Base-by-base conservation (phyloP, 2,329 filamentous ascomycete species). In the Clonostachys chloroleuca region DNA sequence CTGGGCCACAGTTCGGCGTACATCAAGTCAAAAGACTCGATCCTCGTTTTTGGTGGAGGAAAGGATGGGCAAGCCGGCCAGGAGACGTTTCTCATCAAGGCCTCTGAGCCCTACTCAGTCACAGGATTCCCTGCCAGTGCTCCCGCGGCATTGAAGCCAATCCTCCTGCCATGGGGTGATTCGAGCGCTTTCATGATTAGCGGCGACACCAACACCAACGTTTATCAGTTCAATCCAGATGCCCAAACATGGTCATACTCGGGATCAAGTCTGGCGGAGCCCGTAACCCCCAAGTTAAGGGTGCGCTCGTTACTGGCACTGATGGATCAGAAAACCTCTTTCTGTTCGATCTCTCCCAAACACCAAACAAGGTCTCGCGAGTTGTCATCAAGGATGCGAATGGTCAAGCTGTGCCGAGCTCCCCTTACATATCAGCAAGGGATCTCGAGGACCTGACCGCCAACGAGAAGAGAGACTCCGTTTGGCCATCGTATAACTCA, bases 31-130 rank as follows among this genome's bases (percentile, higher is more conserved):
- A 79, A 82, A 14, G 77, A 89, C 47, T 78, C 81, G 5, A 87
- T 97, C 47, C 68, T 96, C 20, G 76, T 96, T 24, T 96, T 92
- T 61, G 88, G 85, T 34, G 92, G 92, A 42, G 82, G 77, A 14
- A 81, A 84, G 56, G 79, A 84, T 54, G 81, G 80, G 24, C 69
- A 68, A 34, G 64, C 69, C 9, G 91, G 88, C 1, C 81, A 84
- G 2, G 78, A 89, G 55, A 92, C 89, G 0, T 95, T 92, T 58
- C 75, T 86, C 16, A 83, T 96, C 49, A 71, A 75, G 4, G 83
- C 86, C 1, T 74, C 74, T 6, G 68, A 77, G 34, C 88, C 90
- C 0, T 88, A 87, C 61, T 63, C 56, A 5, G 78, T 92, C 5
- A 59, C 71, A 10, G 75, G 86, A 1, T 83, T 75, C 58, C 70